A percentile compares a stretch with the other conserved stretches of the same genome.
These are phyloP conservation scores for Vicia sativa DNA, from an alignment of 306 rosid species.

Conservation along the genomic window DNA sequence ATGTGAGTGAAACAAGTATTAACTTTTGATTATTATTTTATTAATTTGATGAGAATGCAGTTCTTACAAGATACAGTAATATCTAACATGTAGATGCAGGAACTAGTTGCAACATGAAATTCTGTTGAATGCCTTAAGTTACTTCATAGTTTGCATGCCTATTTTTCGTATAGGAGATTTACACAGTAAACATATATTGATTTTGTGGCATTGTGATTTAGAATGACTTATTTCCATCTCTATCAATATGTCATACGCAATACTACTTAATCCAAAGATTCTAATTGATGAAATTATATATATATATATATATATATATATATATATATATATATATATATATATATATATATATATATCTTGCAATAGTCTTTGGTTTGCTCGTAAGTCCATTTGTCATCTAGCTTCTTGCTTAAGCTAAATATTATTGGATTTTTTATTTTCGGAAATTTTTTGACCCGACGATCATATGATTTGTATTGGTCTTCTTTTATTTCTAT, in stretches of 20 bases:
- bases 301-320: too few species aligned
- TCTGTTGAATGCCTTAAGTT: too few species aligned
- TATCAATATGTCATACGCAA: conserved; percentile 3
- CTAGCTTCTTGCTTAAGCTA: conserved; percentile 17
- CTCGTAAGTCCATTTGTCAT: conserved; percentile 18
- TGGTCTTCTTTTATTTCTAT: too few species aligned
- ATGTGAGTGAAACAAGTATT: conserved; percentile 88
- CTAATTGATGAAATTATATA: conserved; percentile 22
- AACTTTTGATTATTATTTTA: too few species aligned
- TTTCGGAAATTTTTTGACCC: conserved; percentile 1
- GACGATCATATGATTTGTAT: conserved; percentile 10
- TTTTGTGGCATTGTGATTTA: conserved; percentile 21
- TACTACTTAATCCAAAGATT: neutral
- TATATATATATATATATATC: too few species aligned
- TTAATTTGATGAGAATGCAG: too few species aligned
- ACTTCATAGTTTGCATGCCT: too few species aligned
- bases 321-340: too few species aligned
- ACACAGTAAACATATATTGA: conserved; percentile 2
- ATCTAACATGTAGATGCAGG: too few species aligned
- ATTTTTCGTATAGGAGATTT: too few species aligned
- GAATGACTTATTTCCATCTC: conserved; percentile 6
- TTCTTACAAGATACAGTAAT: too few species aligned
- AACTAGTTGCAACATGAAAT: too few species aligned
- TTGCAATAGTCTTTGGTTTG: neutral
- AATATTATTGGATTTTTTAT: neutral